Percentiles rank a stretch among this genome's conserved stretches.
Evolutionary conservation across 106 monocot species (phyloP).

Genomic region (Agapanthus africanus): DNA sequence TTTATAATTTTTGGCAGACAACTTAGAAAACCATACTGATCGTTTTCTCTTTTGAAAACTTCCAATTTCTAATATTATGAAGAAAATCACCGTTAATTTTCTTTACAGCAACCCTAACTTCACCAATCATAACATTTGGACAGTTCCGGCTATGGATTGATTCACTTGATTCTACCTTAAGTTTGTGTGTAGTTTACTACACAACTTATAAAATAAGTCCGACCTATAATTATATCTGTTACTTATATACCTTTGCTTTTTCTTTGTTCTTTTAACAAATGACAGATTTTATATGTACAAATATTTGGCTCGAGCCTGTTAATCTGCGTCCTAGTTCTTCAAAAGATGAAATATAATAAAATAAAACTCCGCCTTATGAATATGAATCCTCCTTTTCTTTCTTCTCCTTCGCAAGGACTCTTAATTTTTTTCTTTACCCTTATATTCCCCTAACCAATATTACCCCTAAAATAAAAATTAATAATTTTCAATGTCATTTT

Average conservation of each 20-base stretch:
- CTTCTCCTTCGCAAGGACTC: background rate
- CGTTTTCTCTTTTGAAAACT: too few species aligned
- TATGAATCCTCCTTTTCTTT: background rate
- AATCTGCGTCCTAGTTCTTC: background rate
- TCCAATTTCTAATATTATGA: background rate
- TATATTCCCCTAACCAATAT: background rate
- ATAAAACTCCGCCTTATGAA: background rate
- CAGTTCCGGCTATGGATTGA: background rate
- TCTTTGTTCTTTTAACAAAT: too few species aligned
- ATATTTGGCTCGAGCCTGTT: background rate
- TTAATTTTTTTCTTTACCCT: background rate
- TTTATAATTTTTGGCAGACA: background rate
- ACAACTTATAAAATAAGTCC: too few species aligned
- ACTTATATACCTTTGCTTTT: too few species aligned
- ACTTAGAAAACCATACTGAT: too few species aligned
- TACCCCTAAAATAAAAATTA: background rate
- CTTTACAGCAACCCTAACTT: background rate
- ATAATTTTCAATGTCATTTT: background rate
- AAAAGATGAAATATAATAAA: background rate
- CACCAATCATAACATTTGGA: background rate
- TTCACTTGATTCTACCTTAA: background rate
- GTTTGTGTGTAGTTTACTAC: background rate
- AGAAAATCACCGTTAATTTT: background rate
- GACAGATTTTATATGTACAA: background rate
- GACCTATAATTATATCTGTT: too few species aligned